Base-by-base conservation (phyloP, 768 basidiomycete genomes). In the Solioccasus polychromus region DNA sequence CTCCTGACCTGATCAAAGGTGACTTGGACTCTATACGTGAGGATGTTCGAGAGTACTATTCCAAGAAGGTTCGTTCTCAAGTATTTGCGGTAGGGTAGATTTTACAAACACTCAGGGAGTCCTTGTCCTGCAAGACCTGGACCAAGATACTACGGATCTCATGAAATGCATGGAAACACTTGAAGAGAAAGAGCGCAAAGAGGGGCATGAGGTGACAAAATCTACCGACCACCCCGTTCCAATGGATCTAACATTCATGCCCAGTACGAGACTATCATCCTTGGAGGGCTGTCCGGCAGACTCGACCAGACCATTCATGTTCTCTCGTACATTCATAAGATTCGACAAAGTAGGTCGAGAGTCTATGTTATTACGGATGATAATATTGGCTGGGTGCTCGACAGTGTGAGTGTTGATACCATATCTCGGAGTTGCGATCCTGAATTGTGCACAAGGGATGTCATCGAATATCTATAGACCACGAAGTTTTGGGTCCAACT, bases 291-390 rank as follows among this genome's bases (percentile, higher is more conserved):
- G 3, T 77, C 88, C 5, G 96, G 96, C 0, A 81, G 96, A 22
- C 72, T 99, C 4, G 96, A 99, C 64, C 96, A 99, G 58, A 96
- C 93, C 0, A 73, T 94, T 4, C 93, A 96, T 58, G 85, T 90
- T 0, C 75, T 99, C 10, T 88, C 92, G 3, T 78, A 85, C 38
- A 68, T 98, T 2, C 80, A 93, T 66, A 92, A 92, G 62, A 70
- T 94, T 18, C 80, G 89, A 35, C 77, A 73, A 55, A 66, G 45
- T 18, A 73, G 82, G 24, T 61, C 76, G 9, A 72, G 72, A 18
- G 77, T 86, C 3, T 94, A 82, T 61, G 89, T 79, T 0, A 72
- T 94, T 10, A 91, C 90, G n/a, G 89, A 92, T 40, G 92, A 97
- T 38, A 92, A 86, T 51, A 72, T 96, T 11, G 90, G 84, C 4